These are phyloP conservation scores for Leersia perrieri DNA, from an alignment of 176 grass and related monocot species.

Conservation along the genomic window DNA sequence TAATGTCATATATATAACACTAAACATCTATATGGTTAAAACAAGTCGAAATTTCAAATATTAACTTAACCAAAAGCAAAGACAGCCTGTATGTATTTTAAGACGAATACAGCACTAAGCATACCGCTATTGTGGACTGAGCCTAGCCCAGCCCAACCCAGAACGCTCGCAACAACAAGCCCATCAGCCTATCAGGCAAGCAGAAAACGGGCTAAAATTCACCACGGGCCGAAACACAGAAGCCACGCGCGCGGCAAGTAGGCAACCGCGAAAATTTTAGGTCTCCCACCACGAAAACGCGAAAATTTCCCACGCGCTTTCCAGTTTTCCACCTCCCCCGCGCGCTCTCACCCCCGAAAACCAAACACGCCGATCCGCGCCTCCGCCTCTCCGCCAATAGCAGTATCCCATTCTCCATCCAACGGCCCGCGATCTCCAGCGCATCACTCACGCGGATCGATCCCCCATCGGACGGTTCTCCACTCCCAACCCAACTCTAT, in stretches of 20 bases:
- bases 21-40: too few relatives aligned
- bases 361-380: background rate
- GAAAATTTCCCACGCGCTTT: background rate
- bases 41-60: too few relatives aligned
- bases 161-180: background rate
- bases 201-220: background rate
- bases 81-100: too few relatives aligned
- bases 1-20: too few relatives aligned
- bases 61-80: too few relatives aligned
- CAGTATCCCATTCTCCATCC: background rate
- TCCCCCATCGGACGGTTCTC: constrained; percentile 14
- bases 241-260: background rate
- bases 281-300: background rate
- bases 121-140: too few relatives aligned
- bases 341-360: background rate
- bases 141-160: background rate
- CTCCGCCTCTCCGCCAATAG: background rate
- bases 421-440: background rate
- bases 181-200: background rate
- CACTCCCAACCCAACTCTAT: background rate
- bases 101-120: too few relatives aligned
- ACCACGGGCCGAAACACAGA: background rate
- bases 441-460: background rate
- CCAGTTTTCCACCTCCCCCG: background rate
- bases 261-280: background rate